Evolutionary conservation across 2,329 filamentous ascomycete genomes (phyloP).

Genomic region (Hypoxylon rubiginosum): DNA sequence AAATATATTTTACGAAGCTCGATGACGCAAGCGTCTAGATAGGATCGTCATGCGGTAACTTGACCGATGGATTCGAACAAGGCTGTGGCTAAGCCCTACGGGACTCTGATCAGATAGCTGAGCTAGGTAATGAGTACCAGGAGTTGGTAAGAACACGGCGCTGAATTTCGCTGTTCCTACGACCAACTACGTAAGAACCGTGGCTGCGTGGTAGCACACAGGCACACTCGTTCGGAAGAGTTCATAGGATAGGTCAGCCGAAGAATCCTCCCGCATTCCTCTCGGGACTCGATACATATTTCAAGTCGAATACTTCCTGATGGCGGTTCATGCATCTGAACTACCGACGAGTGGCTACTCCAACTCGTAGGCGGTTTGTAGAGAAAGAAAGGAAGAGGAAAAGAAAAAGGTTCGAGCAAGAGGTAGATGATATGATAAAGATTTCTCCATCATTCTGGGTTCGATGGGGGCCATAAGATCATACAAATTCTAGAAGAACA

Average conservation of each 20-base stretch:
- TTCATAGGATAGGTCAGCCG: constrained; percentile 10
- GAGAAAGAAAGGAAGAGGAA: neutral
- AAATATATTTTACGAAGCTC: constrained; percentile 1
- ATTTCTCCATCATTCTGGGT: constrained; percentile 11
- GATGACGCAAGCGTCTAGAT: constrained; percentile 29
- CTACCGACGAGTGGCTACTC: neutral
- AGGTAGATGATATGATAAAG: constrained; percentile 4
- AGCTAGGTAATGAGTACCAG: constrained; percentile 1
- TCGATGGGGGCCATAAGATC: constrained; percentile 11
- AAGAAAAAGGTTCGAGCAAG: neutral
- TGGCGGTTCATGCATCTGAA: constrained; percentile 1
- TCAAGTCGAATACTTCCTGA: constrained; percentile 6
- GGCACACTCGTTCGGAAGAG: neutral
- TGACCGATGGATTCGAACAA: constrained; percentile 14
- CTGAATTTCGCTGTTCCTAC: constrained; percentile 1
- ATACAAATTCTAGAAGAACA: constrained; percentile 26
- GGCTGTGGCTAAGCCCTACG: constrained; percentile 16
- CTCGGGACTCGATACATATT: constrained; percentile 13
- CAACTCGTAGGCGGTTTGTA: constrained; percentile 1
- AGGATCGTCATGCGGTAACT: constrained; percentile 11
- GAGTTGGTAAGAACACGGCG: neutral
- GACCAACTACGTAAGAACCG: constrained; percentile 13
- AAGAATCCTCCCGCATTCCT: constrained; percentile 35
- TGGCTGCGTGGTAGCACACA: neutral
- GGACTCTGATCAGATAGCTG: constrained; percentile 11